These are phyloP conservation scores for Skeletonema grethae DNA, from an alignment of 108 stramenopile species.

Conservation along the genomic window DNA sequence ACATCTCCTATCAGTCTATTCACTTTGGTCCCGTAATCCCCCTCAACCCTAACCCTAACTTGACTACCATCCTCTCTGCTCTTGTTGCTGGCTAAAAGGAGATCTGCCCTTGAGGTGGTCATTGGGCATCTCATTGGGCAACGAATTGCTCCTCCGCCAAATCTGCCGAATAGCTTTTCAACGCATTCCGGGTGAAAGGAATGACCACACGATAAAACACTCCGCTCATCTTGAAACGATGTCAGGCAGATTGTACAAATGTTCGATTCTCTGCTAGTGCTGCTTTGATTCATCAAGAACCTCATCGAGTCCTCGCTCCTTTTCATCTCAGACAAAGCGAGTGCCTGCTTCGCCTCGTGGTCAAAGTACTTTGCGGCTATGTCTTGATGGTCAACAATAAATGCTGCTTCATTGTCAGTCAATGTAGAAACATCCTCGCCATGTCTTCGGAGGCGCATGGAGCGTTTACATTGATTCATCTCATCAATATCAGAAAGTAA, in stretches of 20 bases:
- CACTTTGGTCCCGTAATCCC: conserved; percentile 82
- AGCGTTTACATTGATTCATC: conserved; percentile 56
- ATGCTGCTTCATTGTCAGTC: conserved; percentile 46
- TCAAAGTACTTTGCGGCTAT: conserved; percentile 36
- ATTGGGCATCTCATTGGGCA: conserved; percentile 61
- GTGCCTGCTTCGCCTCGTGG: conserved; percentile 64
- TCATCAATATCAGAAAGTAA: conserved; percentile 73
- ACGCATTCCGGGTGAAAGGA: conserved; percentile 62
- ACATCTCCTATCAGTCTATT: conserved; percentile 63
- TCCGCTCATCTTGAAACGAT: conserved; percentile 55
- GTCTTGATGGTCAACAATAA: conserved; percentile 47
- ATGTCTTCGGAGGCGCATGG: conserved; percentile 50
- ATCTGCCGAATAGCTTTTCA: conserved; percentile 45
- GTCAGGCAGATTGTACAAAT: conserved; percentile 66
- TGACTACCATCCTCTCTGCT: conserved; percentile 54
- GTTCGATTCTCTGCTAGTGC: conserved; percentile 11
- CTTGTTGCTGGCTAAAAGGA: conserved; percentile 55
- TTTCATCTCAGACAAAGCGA: conserved; percentile 52
- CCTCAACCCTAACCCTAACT: no score
- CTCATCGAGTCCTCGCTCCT: conserved; percentile 59
- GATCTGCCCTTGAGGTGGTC: conserved; percentile 46
- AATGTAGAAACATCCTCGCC: conserved; percentile 56
- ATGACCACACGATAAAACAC: conserved; percentile 78
- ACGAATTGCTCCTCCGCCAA: conserved; percentile 15
- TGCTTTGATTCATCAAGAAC: conserved; percentile 64